phyloP scores from a whole-genome alignment of 306 rosid genomes.

The Lathyrus tuberosus region DNA sequence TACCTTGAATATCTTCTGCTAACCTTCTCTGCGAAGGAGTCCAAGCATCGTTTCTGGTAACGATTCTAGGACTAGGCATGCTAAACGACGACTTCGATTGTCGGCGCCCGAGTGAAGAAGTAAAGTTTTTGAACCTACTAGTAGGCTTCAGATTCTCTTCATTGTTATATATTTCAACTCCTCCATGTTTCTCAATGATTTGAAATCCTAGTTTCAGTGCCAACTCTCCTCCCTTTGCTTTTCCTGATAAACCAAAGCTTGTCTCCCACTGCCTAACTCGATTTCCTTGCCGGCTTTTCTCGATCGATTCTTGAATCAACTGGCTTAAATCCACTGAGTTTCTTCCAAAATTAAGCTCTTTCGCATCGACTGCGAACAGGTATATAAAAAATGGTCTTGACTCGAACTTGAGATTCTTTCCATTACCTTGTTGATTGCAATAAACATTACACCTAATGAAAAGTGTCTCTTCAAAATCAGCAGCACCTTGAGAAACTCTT shows the following conservation, averaged over 20 bases:
- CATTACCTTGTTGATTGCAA: constrained; percentile 45
- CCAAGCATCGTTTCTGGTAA: constrained; percentile 71
- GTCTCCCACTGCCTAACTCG: constrained; percentile 83
- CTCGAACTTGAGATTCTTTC: constrained; percentile 56
- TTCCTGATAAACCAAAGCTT: constrained; percentile 69
- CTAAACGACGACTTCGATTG: constrained; percentile 87
- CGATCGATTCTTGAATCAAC: constrained; percentile 77
- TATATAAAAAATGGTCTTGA: constrained; percentile 77
- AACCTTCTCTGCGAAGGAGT: constrained; percentile 61
- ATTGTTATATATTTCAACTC: constrained; percentile 64
- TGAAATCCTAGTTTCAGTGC: constrained; percentile 82
- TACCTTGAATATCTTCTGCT: constrained; percentile 52
- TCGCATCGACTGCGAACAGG: constrained; percentile 76
- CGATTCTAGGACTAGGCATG: constrained; percentile 68
- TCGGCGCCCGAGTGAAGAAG: constrained; percentile 59
- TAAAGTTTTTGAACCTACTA: constrained; percentile 41
- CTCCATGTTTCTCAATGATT: constrained; percentile 88
- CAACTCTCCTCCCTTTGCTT: constrained; percentile 84
- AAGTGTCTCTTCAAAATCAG: constrained; percentile 92
- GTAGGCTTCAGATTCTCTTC: constrained; percentile 46
- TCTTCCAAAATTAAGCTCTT: constrained; percentile 76
- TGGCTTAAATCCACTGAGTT: constrained; percentile 67
- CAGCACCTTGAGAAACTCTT: constrained; percentile 78
- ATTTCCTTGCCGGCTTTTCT: constrained; percentile 58
- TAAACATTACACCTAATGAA: constrained; percentile 80